Evolutionary conservation across 2,329 filamentous ascomycete genomes (phyloP).

Genomic region (Colletotrichum viniferum): DNA sequence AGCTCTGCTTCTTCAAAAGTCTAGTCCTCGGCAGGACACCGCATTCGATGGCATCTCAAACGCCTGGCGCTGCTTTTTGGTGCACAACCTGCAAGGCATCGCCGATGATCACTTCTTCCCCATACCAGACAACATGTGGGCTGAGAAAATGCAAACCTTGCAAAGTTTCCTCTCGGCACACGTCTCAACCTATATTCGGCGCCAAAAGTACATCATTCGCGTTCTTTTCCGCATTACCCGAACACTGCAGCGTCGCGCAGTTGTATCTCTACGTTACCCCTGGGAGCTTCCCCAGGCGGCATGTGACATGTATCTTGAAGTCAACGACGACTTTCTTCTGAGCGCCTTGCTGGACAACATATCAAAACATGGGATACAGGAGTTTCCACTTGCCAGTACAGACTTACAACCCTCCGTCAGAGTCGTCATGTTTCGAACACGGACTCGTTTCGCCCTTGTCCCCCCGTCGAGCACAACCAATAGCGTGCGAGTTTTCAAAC

Average conservation of each 20-base stretch:
- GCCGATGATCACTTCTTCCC: not conserved
- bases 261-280: rapidly evolving
- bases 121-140: not conserved
- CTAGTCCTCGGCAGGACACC: no score
- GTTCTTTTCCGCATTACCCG: rapidly evolving
- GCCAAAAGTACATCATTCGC: not conserved
- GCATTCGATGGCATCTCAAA: not conserved
- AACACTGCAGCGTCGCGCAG: no score
- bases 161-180: not conserved
- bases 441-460: not conserved
- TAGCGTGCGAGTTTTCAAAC: no score
- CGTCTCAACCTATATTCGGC: rapidly evolving
- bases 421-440: not conserved
- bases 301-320: not conserved
- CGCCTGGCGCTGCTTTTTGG: not conserved
- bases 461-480: no score
- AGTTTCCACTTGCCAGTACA: not conserved
- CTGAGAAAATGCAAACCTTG: not conserved
- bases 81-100: not conserved
- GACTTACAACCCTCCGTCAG: not conserved
- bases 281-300: rapidly evolving
- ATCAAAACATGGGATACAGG: not conserved
- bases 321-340: not conserved
- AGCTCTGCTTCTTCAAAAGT: rapidly evolving
- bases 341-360: not conserved